phyloP scores from a whole-genome alignment of 306 rosid species.

The Parietaria judaica region DNA sequence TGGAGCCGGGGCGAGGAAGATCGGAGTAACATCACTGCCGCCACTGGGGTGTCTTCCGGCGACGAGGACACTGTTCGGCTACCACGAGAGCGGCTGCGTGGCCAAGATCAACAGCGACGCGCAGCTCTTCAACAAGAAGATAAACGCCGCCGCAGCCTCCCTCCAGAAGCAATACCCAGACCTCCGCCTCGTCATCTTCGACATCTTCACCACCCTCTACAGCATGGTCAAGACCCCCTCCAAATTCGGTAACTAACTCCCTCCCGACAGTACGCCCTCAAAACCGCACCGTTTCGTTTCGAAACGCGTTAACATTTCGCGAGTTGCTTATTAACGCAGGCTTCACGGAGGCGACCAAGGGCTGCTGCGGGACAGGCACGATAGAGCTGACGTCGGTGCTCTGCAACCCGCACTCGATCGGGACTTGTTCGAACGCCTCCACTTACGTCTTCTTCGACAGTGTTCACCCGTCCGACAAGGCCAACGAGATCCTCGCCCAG shows the following conservation, averaged over 20 bases:
- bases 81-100: conserved; percentile 57
- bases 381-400: conserved; percentile 58
- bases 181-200: conserved; percentile 70
- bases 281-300: background rate
- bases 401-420: conserved; percentile 68
- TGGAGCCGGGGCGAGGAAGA: conserved; percentile 74
- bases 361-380: conserved; percentile 91
- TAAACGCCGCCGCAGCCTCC: conserved; percentile 49
- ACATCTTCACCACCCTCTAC: conserved; percentile 63
- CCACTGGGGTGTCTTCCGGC: conserved; percentile 91
- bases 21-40: conserved; percentile 92
- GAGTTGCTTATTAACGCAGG: conserved; percentile 24
- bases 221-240: conserved; percentile 74
- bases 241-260: conserved; percentile 39
- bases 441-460: conserved; percentile 94
- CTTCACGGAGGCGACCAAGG: conserved; percentile 67
- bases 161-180: conserved; percentile 70
- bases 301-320: background rate
- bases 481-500: conserved; percentile 85
- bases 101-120: conserved; percentile 57
- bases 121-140: conserved; percentile 67
- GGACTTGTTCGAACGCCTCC: conserved; percentile 85
- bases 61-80: conserved; percentile 59
- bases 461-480: conserved; percentile 88
- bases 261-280: background rate